These are phyloP conservation scores for Diaporthe vexans DNA, from an alignment of 2,329 filamentous ascomycete species.

Conservation along the genomic window DNA sequence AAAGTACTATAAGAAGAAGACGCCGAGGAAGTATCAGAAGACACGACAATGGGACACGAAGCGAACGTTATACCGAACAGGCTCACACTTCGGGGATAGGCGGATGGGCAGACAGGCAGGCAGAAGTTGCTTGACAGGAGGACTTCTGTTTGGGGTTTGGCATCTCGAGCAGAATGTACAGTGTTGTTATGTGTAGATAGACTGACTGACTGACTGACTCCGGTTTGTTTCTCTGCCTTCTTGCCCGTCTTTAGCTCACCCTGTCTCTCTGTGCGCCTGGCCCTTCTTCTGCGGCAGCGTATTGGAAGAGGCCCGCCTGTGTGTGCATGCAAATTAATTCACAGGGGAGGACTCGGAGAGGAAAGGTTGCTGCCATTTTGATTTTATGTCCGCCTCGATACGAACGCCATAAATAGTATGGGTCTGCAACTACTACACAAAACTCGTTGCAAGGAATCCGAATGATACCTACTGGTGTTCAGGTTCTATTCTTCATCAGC, in stretches of 20 bases:
- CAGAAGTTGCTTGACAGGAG: not conserved
- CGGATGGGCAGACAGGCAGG: not conserved
- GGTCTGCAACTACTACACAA: too few relatives aligned
- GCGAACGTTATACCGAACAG: slow-evolving; percentile 6
- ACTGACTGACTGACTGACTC: slow-evolving; percentile 21
- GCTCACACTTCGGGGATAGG: not conserved
- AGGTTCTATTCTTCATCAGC: too few relatives aligned
- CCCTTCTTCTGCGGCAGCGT: not conserved
- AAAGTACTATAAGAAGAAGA: not conserved
- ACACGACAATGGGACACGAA: not conserved
- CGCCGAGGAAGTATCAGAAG: not conserved
- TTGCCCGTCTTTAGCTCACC: not conserved
- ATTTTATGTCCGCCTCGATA: too few relatives aligned
- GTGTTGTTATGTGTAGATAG: slow-evolving; percentile 30
- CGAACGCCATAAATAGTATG: too few relatives aligned
- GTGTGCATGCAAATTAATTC: too few relatives aligned
- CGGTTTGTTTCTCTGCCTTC: slow-evolving; percentile 4
- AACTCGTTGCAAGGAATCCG: too few relatives aligned
- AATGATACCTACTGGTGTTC: too few relatives aligned
- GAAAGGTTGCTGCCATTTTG: too few relatives aligned
- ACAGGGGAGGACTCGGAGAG: too few relatives aligned
- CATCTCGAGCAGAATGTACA: slow-evolving; percentile 29
- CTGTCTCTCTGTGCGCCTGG: not conserved
- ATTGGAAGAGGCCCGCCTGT: too few relatives aligned
- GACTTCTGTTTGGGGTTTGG: not conserved